phyloP scores from a whole-genome alignment of 164 flowering plant genomes.

The Sedum album region DNA sequence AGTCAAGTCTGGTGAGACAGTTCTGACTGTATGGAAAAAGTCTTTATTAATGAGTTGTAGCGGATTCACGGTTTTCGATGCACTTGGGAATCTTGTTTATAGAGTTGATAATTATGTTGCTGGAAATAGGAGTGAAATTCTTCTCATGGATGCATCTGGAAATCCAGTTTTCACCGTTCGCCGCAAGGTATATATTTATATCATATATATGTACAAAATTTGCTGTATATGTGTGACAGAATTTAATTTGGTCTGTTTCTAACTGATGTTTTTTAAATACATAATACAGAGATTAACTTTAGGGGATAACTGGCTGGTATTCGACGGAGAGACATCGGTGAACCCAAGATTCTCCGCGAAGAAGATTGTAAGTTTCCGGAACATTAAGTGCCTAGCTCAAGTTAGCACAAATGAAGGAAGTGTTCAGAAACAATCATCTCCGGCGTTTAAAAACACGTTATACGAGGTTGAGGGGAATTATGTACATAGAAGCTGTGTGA shows the following conservation, averaged over 20 bases:
- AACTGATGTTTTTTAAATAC: too few species aligned
- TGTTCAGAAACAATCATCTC: not conserved
- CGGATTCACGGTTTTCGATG: constrained; percentile 7
- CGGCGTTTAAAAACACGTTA: not conserved
- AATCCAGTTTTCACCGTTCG: constrained; percentile 2
- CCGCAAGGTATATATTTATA: not conserved
- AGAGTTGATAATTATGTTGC: constrained; percentile 9
- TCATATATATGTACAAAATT: too few species aligned
- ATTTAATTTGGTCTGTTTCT: too few species aligned
- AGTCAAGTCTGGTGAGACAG: not conserved
- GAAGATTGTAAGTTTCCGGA: not conserved
- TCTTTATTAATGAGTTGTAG: constrained; percentile 8
- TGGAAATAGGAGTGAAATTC: constrained; percentile 3
- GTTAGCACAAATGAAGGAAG: not conserved
- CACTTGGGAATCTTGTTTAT: not conserved
- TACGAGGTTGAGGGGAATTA: constrained; percentile 2
- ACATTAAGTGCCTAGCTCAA: constrained; percentile 6
- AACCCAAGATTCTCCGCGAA: not conserved
- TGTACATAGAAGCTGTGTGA: not conserved
- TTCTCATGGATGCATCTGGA: constrained; percentile 9
- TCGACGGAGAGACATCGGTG: constrained; percentile 2
- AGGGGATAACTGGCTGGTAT: constrained; percentile 6
- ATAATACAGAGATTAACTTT: not conserved
- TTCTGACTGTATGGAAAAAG: constrained; percentile 10
- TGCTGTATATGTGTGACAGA: too few species aligned